These are phyloP conservation scores for Fusarium piperis DNA, from an alignment of 2,329 filamentous ascomycete genomes.

Conservation along the genomic window DNA sequence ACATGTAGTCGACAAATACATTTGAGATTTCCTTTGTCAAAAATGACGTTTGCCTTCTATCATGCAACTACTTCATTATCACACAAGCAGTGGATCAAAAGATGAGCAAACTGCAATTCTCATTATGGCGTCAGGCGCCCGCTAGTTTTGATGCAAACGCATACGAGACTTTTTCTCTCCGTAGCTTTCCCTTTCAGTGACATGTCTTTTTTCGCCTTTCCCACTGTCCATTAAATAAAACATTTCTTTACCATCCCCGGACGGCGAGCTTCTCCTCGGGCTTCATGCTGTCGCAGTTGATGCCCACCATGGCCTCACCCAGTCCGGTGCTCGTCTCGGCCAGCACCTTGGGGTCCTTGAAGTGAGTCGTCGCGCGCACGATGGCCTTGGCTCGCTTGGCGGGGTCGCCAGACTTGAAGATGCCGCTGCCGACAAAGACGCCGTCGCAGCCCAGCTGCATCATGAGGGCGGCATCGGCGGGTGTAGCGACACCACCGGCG, in stretches of 20 bases:
- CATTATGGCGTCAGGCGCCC: conserved; percentile 28
- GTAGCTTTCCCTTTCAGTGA: neutral
- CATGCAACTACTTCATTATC: neutral
- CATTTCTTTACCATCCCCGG: conserved; percentile 76
- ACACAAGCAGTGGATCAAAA: neutral
- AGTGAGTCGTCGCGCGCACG: conserved; percentile 93
- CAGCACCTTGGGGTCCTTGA: conserved; percentile 82
- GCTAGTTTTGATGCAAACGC: conserved; percentile 15
- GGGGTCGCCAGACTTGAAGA: conserved; percentile 96
- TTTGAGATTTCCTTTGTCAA: neutral
- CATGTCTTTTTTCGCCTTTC: neutral
- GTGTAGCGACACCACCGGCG: conserved; percentile 98
- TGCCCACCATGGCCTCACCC: conserved; percentile 98
- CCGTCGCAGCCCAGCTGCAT: conserved; percentile 99
- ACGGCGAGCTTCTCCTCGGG: conserved; percentile 84
- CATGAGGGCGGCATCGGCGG: conserved; percentile 94
- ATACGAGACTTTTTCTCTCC: conserved; percentile 9
- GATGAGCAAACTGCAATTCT: neutral
- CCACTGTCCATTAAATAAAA: conserved; percentile 16
- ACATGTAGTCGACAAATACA: neutral
- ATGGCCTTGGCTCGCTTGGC: conserved; percentile 92
- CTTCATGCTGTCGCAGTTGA: conserved; percentile 83
- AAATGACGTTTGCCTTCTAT: neutral
- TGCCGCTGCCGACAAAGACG: conserved; percentile 95
- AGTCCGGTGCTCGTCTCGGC: conserved; percentile 88